These are phyloP conservation scores for Macrophomina pseudophaseolina DNA, from an alignment of 2,329 filamentous ascomycete species.

Conservation along the genomic window DNA sequence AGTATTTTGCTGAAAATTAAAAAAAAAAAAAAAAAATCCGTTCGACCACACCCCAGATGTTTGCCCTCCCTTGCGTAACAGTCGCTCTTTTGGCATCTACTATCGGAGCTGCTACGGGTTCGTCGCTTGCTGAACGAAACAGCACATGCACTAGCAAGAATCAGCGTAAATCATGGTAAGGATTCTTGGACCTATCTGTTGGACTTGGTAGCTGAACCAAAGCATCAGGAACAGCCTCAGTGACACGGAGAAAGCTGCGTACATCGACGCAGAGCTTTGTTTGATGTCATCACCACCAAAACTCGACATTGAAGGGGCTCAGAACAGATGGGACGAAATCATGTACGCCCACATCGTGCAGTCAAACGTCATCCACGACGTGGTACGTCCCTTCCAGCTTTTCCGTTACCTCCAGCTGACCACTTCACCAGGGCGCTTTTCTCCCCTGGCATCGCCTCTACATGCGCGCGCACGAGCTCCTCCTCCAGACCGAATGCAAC, in stretches of 20 bases:
- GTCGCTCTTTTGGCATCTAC: not conserved
- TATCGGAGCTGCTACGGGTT: not conserved
- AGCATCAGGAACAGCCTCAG: conserved; percentile 13
- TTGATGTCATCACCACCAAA: conserved; percentile 23
- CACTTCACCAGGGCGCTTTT: conserved; percentile 34
- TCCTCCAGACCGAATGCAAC: conserved; percentile 52
- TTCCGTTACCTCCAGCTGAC: not conserved
- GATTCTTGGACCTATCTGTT: no score
- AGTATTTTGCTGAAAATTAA: not conserved
- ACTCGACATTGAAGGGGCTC: not conserved
- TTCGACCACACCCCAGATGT: not conserved
- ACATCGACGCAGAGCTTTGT: conserved; percentile 27
- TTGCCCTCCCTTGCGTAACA: not conserved
- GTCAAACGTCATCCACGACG: conserved; percentile 6
- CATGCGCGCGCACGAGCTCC: conserved; percentile 50
- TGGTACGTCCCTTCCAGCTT: not conserved
- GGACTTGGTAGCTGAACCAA: not conserved
- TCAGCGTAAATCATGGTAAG: conserved; percentile 18
- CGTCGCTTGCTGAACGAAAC: not conserved
- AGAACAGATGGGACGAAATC: conserved; percentile 27
- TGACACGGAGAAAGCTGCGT: conserved; percentile 21
- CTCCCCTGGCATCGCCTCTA: conserved; percentile 54
- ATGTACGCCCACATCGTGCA: conserved; percentile 22
- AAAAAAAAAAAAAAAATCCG: no score
- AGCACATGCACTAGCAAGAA: conserved; percentile 1